phyloP scores from a whole-genome alignment of 495 filamentous ascomycete genomes.

The Podospora pseudocomata region DNA sequence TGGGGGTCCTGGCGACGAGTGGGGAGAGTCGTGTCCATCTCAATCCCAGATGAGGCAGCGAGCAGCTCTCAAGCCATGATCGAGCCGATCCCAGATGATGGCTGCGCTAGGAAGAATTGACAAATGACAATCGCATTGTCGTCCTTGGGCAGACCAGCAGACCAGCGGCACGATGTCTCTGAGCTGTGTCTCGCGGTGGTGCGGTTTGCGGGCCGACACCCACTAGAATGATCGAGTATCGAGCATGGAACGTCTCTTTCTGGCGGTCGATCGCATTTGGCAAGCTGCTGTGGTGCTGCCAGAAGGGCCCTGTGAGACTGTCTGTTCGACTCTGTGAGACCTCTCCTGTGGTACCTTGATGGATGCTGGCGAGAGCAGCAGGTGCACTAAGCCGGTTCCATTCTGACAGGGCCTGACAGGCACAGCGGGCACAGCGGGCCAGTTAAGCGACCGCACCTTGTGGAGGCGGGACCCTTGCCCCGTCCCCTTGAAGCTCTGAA shows the following conservation, averaged over 20 bases:
- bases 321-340: not conserved
- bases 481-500: too few relatives aligned
- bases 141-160: not conserved
- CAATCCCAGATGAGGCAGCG: not conserved
- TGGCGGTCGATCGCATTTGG: constrained; percentile 1
- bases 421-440: constrained; percentile 3
- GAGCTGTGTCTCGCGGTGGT: not conserved
- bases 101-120: constrained; percentile 1
- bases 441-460: constrained; percentile 12
- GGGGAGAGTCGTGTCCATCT: constrained; percentile 3
- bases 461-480: not conserved
- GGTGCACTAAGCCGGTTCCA: not conserved
- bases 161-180: not conserved
- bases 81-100: constrained; percentile 3
- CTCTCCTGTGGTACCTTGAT: not conserved
- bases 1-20: not conserved
- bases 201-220: not conserved
- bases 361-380: not conserved
- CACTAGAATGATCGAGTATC: not conserved
- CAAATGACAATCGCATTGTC: not conserved
- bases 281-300: not conserved
- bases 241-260: not conserved
- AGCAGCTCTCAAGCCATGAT: not conserved
- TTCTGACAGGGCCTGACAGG: constrained; percentile 3
- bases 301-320: not conserved